phyloP scores from a whole-genome alignment of 2,329 filamentous ascomycete species.

The Truncatella angustata region DNA sequence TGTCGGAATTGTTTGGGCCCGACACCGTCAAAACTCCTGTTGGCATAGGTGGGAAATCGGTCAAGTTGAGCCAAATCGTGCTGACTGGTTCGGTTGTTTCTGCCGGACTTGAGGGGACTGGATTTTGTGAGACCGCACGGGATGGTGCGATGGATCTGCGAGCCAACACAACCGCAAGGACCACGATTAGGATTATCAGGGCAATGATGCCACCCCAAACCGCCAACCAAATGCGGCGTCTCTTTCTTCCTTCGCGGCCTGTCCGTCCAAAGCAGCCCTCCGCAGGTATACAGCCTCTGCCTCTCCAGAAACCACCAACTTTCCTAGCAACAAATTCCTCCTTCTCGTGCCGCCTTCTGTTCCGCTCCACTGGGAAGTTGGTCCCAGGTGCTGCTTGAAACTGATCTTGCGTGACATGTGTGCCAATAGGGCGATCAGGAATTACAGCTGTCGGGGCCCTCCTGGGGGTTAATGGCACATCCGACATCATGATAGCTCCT shows the following conservation, averaged over 20 bases:
- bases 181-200: constrained; percentile 55
- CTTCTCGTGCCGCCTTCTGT: constrained; percentile 59
- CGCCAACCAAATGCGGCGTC: constrained; percentile 57
- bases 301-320: constrained; percentile 62
- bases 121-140: background rate
- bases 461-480: constrained; percentile 50
- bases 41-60: constrained; percentile 81
- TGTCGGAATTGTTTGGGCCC: constrained; percentile 63
- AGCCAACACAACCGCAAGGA: constrained; percentile 57
- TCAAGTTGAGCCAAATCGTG: constrained; percentile 78
- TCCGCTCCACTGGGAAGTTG: constrained; percentile 46
- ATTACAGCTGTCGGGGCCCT: constrained; percentile 28
- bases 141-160: constrained; percentile 25
- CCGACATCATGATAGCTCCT: constrained; percentile 58
- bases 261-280: constrained; percentile 64
- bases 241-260: constrained; percentile 62
- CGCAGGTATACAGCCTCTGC: constrained; percentile 60
- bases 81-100: constrained; percentile 11
- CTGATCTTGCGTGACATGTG: constrained; percentile 44
- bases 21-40: constrained; percentile 79
- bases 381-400: constrained; percentile 38
- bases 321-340: constrained; percentile 61
- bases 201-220: constrained; percentile 50
- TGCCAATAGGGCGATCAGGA: constrained; percentile 43
- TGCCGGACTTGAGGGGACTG: background rate